Evolutionary conservation across 2,329 filamentous ascomycete genomes (phyloP), one percentile per base, ranked within the genome.

Genomic region (Samsoniella hepiali): DNA sequence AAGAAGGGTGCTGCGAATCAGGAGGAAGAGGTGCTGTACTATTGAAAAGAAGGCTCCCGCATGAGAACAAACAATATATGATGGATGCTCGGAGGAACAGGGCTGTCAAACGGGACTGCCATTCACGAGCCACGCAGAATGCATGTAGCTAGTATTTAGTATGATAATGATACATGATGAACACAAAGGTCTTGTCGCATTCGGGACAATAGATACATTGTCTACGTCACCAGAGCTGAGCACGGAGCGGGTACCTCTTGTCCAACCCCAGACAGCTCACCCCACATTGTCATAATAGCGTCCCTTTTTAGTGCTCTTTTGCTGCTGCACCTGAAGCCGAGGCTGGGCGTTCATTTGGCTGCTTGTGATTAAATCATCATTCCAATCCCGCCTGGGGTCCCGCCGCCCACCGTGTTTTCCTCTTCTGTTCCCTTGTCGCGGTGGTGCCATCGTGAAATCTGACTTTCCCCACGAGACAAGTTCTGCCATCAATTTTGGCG

Each of bases 191-290:
- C 22, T 22, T 59, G 45, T 50, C n/a, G 13, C 29, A 22, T 22
- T 6, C n/a, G 6, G 17, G 50, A 62, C 50, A 38, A n/a, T 6
- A 29, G 29, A 10, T 62, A 62, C 58, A 38, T 38, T 22, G n/a
- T 4, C n/a, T 45, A 38, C 31, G 50, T 55, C 22, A 49, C 40
- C 64, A 62, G 65, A 50, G 68, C 49, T 62, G 22, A n/a, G 61
- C 45, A 11, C 53, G 45, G 27, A 49, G 36, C 59, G 45, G 58
- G 58, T 53, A 60, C 44, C 15, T 15, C 49, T 15, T 49, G 40
- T 58, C 56, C 47, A 60, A 11, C 58, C 58, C 47, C 58, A 34
- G 47, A 60, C 49, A 51, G 64, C 66, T 69, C 71, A 65, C 60
- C 58, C 49, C 58, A 54, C 58, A 60, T 10, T 44, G n/a, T 53